These are phyloP conservation scores for Syncephalastrum contaminatum DNA, from an alignment of 371 early-diverging fungal species.

Conservation along the genomic window DNA sequence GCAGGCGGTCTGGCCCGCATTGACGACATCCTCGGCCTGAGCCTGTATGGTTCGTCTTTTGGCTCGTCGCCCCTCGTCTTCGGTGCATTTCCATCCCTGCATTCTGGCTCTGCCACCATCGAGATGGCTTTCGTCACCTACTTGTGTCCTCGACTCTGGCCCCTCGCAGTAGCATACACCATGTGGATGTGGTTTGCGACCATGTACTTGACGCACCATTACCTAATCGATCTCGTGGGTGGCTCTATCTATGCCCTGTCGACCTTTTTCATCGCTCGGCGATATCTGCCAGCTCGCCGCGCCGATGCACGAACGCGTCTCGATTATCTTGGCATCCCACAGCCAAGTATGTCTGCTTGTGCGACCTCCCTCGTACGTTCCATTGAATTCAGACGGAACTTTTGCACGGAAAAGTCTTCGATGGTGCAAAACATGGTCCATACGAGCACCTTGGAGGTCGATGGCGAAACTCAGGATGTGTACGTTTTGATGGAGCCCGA, in stretches of 20 bases:
- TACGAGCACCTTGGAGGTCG: no score
- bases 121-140: slow-evolving; percentile 59
- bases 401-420: no score
- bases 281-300: slow-evolving; percentile 27
- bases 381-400: slow-evolving; percentile 16
- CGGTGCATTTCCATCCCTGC: slow-evolving; percentile 77
- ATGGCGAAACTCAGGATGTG: slow-evolving; percentile 12
- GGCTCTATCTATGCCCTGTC: slow-evolving; percentile 69
- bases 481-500: slow-evolving; percentile 14
- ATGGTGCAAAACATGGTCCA: no score
- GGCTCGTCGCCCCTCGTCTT: slow-evolving; percentile 74
- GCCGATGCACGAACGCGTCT: slow-evolving; percentile 25
- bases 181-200: slow-evolving; percentile 79
- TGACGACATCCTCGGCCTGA: slow-evolving; percentile 64
- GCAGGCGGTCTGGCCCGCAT: slow-evolving; percentile 72
- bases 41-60: slow-evolving; percentile 66
- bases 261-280: slow-evolving; percentile 46
- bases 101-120: slow-evolving; percentile 71
- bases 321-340: slow-evolving; percentile 34
- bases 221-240: slow-evolving; percentile 70
- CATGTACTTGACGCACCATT: slow-evolving; percentile 77
- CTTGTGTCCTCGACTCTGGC: slow-evolving; percentile 49
- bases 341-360: slow-evolving; percentile 12
- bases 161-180: slow-evolving; percentile 51
- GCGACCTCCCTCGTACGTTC: slow-evolving; percentile 19